phyloP scores from a whole-genome alignment of 495 filamentous ascomycete species.

The Neurospora sp. region DNA sequence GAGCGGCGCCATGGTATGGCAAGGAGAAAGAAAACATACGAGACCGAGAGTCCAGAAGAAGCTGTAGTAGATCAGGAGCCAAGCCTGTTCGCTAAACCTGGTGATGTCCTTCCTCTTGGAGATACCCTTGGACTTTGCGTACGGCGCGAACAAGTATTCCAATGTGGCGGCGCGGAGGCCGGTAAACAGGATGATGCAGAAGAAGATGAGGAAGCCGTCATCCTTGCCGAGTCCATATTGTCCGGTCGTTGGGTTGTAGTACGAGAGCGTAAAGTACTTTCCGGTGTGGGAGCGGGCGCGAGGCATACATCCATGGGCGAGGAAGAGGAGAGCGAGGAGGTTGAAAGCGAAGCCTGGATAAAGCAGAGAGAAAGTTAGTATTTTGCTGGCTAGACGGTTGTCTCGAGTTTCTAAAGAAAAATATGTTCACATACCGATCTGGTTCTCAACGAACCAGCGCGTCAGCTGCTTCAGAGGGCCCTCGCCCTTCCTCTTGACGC shows the following conservation, averaged over 20 bases:
- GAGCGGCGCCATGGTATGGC: background rate
- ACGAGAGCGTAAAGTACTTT: slow-evolving; percentile 80
- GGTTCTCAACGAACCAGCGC: slow-evolving; percentile 43
- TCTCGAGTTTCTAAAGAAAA: background rate
- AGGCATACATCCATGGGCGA: slow-evolving; percentile 72
- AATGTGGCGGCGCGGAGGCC: slow-evolving; percentile 75
- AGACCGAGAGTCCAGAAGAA: slow-evolving; percentile 75
- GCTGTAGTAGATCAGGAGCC: slow-evolving; percentile 70
- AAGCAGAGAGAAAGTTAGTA: background rate
- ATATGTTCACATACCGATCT: slow-evolving; percentile 35
- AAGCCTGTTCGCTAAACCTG: slow-evolving; percentile 88
- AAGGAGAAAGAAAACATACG: slow-evolving; percentile 44
- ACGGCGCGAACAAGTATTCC: slow-evolving; percentile 73
- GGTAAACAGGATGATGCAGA: slow-evolving; percentile 76
- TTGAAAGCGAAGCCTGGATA: slow-evolving; percentile 25
- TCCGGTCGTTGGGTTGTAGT: slow-evolving; percentile 57
- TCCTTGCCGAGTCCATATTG: slow-evolving; percentile 66
- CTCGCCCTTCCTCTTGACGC: slow-evolving; percentile 36
- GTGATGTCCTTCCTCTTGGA: slow-evolving; percentile 59
- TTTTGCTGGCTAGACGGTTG: background rate
- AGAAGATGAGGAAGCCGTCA: slow-evolving; percentile 69
- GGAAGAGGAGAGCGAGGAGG: slow-evolving; percentile 60
- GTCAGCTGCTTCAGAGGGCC: slow-evolving; percentile 29
- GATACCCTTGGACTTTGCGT: slow-evolving; percentile 60
- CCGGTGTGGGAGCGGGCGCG: slow-evolving; percentile 63